Evolutionary conservation across 2,329 filamentous ascomycete genomes (phyloP), one percentile per base, ranked within the genome.

Genomic region (Nothopassalora personata): DNA sequence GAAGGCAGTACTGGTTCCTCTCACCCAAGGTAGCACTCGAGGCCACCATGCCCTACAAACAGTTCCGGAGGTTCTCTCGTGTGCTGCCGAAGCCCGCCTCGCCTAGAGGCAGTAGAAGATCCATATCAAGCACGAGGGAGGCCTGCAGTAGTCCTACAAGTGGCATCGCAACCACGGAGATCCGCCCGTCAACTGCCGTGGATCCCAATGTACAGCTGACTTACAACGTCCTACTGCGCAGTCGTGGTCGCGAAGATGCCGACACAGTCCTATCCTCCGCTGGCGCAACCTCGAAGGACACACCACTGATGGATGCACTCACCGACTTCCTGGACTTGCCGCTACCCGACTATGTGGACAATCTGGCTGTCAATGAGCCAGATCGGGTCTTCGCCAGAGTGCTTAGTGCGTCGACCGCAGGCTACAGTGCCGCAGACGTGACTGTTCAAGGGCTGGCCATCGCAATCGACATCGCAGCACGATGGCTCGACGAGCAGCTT

Each of bases 401-500:
- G 18, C 55, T 57, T 15, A 53, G 47, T 5, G 48, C 47, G 9
- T 52, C 19, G 8, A 33, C 18, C 18, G 19, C 28, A 10, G 34
- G 27, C 8, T 57, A 57, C 34, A 13, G 30, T 18, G 51, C 27
- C 18, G 51, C 15, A n/a, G 33, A 45, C 1, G 31, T 60, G 5
- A 58, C 53, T 1, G 54, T 59, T n/a, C 51, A 50, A 27, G 56
- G 59, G 15, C 51, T 63, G 6, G 54, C 59, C 11, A 45, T 54
- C 18, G 59, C 61, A 27, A 53, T 61, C 34, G 54, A 63, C 39
- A 56, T 56, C 43, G 56, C 61, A 8, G 59, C 61, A 33, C 55
- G 61, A 47, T 63, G 61, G 61, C 59, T 63, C 0, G 61, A 63
- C 19, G 61, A 61, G 45, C 55, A 59, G 19, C 49, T 63, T 18